Percentiles rank a stretch among this genome's conserved stretches.
Conservation (phyloP, 2,329 filamentous ascomycete species). For the Plectosphaerella sp. region DNA sequence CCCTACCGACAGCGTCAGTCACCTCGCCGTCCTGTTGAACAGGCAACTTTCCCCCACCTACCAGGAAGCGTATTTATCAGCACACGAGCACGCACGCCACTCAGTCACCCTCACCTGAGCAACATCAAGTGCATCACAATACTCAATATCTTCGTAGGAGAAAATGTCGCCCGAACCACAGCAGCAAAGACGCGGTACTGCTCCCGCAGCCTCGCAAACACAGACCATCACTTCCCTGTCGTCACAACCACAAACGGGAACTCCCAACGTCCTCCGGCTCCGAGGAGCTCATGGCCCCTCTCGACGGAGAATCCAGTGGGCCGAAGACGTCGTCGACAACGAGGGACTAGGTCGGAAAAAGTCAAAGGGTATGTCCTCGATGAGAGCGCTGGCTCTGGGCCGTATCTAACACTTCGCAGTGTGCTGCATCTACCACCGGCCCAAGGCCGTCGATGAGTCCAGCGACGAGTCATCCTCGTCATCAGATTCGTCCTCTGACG, state of each 20-base stretch:
- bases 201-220: conserved; percentile 19
- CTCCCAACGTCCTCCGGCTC: conserved; percentile 43
- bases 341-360: conserved; percentile 91
- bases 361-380: conserved; percentile 67
- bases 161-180: conserved; percentile 2
- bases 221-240: conserved; percentile 28
- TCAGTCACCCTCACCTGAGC: neutral
- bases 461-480: conserved; percentile 62
- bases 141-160: neutral
- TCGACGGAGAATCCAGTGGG: conserved; percentile 77
- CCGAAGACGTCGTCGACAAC: conserved; percentile 89
- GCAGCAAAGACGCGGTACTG: neutral
- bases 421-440: conserved; percentile 98
- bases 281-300: conserved; percentile 42
- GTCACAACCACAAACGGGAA: conserved; percentile 19
- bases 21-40: no score
- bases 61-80: neutral
- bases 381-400: no score
- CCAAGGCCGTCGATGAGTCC: conserved; percentile 76
- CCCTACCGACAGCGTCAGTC: no score
- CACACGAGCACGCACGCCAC: neutral
- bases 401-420: conserved; percentile 45
- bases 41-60: no score
- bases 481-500: conserved; percentile 48
- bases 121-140: no score